These are phyloP conservation scores for Paraglomus brasilianum DNA, from an alignment of 192 early-diverging fungal genomes.

Conservation along the genomic window DNA sequence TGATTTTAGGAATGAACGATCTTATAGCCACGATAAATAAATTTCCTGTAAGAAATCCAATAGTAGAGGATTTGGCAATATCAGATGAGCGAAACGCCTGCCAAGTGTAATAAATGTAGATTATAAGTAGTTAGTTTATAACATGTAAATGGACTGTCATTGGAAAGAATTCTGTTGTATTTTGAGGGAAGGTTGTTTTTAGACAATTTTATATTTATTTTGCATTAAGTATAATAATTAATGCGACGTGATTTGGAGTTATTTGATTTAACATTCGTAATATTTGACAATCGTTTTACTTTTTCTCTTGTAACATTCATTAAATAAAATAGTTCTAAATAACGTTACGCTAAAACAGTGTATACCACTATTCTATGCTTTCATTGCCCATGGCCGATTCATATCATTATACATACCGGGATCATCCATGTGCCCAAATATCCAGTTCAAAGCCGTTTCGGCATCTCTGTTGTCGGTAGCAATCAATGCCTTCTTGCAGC, in stretches of 20 bases:
- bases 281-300: too few relatives aligned
- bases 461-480: slow-evolving; percentile 78
- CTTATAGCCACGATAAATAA: slow-evolving; percentile 67
- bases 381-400: background rate
- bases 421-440: slow-evolving; percentile 98
- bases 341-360: too few relatives aligned
- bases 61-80: slow-evolving; percentile 9
- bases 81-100: background rate
- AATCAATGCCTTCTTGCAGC: slow-evolving; percentile 80
- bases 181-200: too few relatives aligned
- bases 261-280: too few relatives aligned
- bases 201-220: too few relatives aligned
- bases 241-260: too few relatives aligned
- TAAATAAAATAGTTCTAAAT: too few relatives aligned
- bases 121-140: too few relatives aligned
- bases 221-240: too few relatives aligned
- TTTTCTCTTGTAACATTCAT: too few relatives aligned
- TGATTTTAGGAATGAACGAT: slow-evolving; percentile 51
- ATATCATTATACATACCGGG: slow-evolving; percentile 51
- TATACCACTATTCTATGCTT: background rate
- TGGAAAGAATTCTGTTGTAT: too few relatives aligned
- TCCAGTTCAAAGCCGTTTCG: slow-evolving; percentile 90
- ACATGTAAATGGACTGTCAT: too few relatives aligned
- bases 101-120: background rate
- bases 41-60: slow-evolving; percentile 52